Conservation (phyloP, 2,329 filamentous ascomycete genomes). For the Fusarium subglutinans region DNA sequence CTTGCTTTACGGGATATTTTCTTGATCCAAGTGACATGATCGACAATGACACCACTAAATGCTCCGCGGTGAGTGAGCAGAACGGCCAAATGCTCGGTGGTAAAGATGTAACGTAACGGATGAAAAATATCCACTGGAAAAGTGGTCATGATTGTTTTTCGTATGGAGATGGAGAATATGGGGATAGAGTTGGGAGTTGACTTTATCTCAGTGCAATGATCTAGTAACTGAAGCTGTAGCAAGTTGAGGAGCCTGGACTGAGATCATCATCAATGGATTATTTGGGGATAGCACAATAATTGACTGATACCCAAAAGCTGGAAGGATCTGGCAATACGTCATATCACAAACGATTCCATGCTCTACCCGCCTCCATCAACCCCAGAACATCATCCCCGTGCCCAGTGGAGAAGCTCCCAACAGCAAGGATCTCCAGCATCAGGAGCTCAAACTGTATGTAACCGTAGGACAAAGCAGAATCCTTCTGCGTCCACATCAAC, state of each 20-base stretch:
- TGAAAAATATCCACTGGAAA: not conserved
- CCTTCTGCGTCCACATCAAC: slow-evolving; percentile 9
- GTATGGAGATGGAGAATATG: not conserved
- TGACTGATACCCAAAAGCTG: not conserved
- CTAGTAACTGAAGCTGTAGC: not conserved
- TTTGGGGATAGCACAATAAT: not conserved
- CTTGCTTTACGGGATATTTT: not conserved
- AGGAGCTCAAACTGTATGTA: slow-evolving; percentile 5
- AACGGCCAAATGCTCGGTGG: slow-evolving; percentile 19
- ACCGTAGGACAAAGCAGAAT: not conserved
- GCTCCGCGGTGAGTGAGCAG: not conserved
- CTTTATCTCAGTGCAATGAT: too few relatives aligned
- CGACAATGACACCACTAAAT: slow-evolving; percentile 23
- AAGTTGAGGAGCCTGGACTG: accelerated
- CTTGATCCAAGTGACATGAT: not conserved
- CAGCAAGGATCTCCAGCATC: slow-evolving; percentile 24
- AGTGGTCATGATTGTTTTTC: not conserved
- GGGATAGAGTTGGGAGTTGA: not conserved
- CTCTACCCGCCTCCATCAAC: slow-evolving; percentile 1
- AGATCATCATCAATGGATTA: accelerated
- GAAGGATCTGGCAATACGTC: not conserved
- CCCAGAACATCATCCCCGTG: slow-evolving; percentile 21
- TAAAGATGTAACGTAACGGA: slow-evolving; percentile 25
- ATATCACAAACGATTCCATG: not conserved
- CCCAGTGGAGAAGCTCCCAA: not conserved